Evolutionary conservation across 2,329 filamentous ascomycete genomes (phyloP), one percentile per base, ranked within the genome.

Genomic region (Neopestalotiopsis clavispora): DNA sequence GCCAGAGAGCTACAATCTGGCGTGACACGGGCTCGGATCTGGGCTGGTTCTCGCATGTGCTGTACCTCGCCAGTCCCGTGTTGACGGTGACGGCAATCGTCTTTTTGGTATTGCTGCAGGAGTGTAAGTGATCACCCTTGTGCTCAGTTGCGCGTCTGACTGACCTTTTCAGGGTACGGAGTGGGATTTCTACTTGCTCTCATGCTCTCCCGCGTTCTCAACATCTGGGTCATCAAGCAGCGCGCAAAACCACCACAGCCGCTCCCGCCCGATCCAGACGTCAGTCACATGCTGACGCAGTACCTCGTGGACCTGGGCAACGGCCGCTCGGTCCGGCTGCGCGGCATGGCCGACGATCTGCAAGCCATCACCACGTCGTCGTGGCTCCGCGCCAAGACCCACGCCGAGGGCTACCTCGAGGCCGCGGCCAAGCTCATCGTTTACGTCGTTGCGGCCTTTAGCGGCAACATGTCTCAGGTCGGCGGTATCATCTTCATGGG

Each of bases 331-430:
- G 82, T 90, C 1, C 79, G 85, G 13, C 80, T 91, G 57, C 82
- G 84, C 34, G 90, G 89, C 4, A 75, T 80, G 4, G 81, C 85
- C 7, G 81, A 85, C 40, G 89, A 91, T 74, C 80, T 91, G 6
- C 87, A 87, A 68, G 88, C 88, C 38, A 82, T 91, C 56, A 90
- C 88, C 1, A 84, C 86, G 3, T 84, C 86, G 3, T 74, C 82
- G 34, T 91, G 88, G 89, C 77, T 91, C 60, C 80, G 83, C 12
- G 79, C 84, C 52, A 84, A 86, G 75, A 87, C 85, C 0, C 77
- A 81, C 32, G 61, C 83, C 2, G 85, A 90, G 71, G 82, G 84
- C 38, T 87, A 85, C 72, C 77, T 87, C 66, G 84, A 86, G 70
- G 86, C 86, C 0, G 74, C 79, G 0, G 84, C 87, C 10, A 90